Percentiles rank a stretch among this genome's conserved stretches.
Evolutionary conservation across 2,329 filamentous ascomycete species (phyloP).

Genomic region (Fusarium pilosicola): DNA sequence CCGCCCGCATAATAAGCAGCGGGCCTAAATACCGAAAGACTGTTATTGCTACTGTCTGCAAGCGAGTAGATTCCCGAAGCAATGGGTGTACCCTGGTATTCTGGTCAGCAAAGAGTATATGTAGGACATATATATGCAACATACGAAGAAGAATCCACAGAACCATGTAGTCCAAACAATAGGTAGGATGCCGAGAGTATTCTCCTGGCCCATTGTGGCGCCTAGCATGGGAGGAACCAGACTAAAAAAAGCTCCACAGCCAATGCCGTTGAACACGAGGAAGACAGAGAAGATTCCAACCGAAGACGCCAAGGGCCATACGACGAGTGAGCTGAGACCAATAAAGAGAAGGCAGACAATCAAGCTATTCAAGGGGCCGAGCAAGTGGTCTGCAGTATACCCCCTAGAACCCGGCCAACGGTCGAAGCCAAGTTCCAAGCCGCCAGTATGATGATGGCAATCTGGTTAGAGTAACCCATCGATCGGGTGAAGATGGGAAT

Average conservation of each 20-base stretch:
- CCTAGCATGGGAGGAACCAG: constrained; percentile 44
- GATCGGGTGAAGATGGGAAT: constrained; percentile 41
- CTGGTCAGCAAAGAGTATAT: neutral
- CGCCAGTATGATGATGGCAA: constrained; percentile 38
- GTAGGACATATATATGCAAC: accelerated
- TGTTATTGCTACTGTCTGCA: neutral
- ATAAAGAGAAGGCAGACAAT: constrained; percentile 41
- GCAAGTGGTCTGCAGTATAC: constrained; percentile 38
- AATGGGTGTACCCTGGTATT: constrained; percentile 32
- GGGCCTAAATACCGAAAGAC: constrained; percentile 19
- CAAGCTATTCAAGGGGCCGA: constrained; percentile 45
- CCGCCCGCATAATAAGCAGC: constrained; percentile 35
- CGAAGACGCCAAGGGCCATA: constrained; percentile 43
- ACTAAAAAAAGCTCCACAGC: constrained; percentile 47
- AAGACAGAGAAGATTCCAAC: constrained; percentile 40
- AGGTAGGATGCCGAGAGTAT: constrained; percentile 39
- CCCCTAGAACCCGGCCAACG: constrained; percentile 41
- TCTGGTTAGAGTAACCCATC: constrained; percentile 41
- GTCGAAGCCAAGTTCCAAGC: constrained; percentile 47
- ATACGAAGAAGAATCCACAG: constrained; percentile 45
- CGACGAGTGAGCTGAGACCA: constrained; percentile 40
- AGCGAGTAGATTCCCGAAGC: constrained; percentile 38
- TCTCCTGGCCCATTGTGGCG: constrained; percentile 39
- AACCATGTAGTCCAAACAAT: constrained; percentile 47
- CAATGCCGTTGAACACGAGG: constrained; percentile 42